These are phyloP conservation scores for Rhynchosporium secalis DNA, from an alignment of 2,329 filamentous ascomycete species.

Conservation along the genomic window DNA sequence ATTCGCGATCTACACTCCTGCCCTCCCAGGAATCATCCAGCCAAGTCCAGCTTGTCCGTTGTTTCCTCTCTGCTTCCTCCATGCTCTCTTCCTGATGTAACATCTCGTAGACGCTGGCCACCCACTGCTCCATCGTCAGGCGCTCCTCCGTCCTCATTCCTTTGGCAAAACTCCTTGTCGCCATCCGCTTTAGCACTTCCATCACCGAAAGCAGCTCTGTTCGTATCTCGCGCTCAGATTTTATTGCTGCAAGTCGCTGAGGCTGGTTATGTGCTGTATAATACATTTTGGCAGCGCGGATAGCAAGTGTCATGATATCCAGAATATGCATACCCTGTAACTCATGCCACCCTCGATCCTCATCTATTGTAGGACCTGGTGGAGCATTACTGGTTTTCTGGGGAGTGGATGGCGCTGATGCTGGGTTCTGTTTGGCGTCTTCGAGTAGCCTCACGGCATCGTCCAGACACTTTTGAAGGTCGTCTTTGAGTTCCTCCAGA, in stretches of 20 bases:
- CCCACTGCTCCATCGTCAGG: slow-evolving; percentile 75
- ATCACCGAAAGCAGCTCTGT: slow-evolving; percentile 82
- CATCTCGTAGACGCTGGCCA: slow-evolving; percentile 74
- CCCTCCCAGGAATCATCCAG: slow-evolving; percentile 74
- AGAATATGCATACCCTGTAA: slow-evolving; percentile 89
- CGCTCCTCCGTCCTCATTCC: slow-evolving; percentile 80
- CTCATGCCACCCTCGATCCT: slow-evolving; percentile 70
- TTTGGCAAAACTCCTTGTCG: slow-evolving; percentile 79
- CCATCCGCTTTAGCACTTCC: slow-evolving; percentile 90
- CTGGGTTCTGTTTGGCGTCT: slow-evolving; percentile 49
- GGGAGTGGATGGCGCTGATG: slow-evolving; percentile 28
- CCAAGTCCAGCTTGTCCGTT: slow-evolving; percentile 77
- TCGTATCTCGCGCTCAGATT: slow-evolving; percentile 81
- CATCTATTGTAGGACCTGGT: slow-evolving; percentile 35
- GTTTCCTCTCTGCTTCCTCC: slow-evolving; percentile 67
- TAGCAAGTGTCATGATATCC: slow-evolving; percentile 92
- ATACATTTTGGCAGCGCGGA: slow-evolving; percentile 91
- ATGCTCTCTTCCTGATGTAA: slow-evolving; percentile 74
- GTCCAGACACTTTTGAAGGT: slow-evolving; percentile 65
- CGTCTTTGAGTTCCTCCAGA: slow-evolving; percentile 71
- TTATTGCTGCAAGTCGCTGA: slow-evolving; percentile 81
- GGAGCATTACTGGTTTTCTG: slow-evolving; percentile 21
- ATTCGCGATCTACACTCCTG: slow-evolving; percentile 74
- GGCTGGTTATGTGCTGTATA: slow-evolving; percentile 91
- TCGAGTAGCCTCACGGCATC: slow-evolving; percentile 68